phyloP scores from a whole-genome alignment of 768 basidiomycete species.

The Lactifluus rugatus region DNA sequence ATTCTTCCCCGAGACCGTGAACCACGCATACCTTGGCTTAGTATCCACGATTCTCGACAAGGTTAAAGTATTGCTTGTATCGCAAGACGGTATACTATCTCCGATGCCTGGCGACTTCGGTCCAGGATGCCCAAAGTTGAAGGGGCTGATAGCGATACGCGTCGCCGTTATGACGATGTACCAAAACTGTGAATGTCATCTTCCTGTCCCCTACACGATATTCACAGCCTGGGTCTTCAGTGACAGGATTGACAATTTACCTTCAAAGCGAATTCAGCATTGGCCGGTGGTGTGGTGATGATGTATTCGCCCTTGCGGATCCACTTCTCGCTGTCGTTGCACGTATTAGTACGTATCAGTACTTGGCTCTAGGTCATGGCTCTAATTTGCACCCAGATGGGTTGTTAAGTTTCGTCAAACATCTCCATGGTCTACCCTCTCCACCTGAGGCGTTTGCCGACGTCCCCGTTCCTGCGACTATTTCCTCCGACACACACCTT shows the following conservation, averaged over 20 bases:
- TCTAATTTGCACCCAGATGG: conserved; percentile 23
- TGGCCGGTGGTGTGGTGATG: conserved; percentile 38
- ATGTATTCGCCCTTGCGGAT: conserved; percentile 28
- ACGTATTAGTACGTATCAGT: conserved; percentile 27
- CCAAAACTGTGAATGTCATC: conserved; percentile 23
- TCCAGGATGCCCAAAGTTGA: conserved; percentile 20
- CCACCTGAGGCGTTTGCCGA: conserved; percentile 14
- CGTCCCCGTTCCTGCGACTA: conserved; percentile 3
- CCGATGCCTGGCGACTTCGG: conserved; percentile 20
- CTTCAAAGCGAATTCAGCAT: conserved; percentile 35
- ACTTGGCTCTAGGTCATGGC: background rate
- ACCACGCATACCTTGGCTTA: conserved; percentile 31
- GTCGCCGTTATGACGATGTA: conserved; percentile 21
- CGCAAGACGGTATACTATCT: conserved; percentile 28
- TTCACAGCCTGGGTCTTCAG: conserved; percentile 21
- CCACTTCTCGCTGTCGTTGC: conserved; percentile 30
- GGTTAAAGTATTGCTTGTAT: conserved; percentile 24
- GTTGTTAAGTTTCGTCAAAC: conserved; percentile 28
- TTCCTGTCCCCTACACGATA: background rate
- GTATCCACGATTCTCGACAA: conserved; percentile 26
- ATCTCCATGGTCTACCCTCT: conserved; percentile 21
- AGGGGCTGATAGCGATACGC: conserved; percentile 21
- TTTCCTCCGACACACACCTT: conserved; percentile 30
- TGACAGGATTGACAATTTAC: conserved; percentile 27
- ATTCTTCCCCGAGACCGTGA: conserved; percentile 46